Conservation (phyloP, 139 green algal species). For the Tetraselmis striata region DNA sequence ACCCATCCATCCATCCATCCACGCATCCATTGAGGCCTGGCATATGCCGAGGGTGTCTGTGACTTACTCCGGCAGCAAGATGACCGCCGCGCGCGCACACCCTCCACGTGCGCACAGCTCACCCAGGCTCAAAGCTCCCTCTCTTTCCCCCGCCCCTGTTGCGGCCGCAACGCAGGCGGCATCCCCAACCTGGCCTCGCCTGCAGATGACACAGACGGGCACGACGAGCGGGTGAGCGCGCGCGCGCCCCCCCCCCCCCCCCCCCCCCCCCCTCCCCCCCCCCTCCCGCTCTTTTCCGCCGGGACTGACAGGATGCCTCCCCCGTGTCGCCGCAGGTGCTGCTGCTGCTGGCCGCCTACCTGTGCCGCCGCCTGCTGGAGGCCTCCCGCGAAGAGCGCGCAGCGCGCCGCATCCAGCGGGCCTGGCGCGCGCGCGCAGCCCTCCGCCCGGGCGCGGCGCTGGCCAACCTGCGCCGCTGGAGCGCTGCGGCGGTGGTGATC, state of each 20-base stretch:
- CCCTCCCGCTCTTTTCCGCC: not conserved
- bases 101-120: too few species aligned
- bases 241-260: too few species aligned
- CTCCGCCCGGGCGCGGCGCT: conserved; percentile 24
- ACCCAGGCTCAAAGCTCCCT: too few species aligned
- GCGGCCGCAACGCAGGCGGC: not conserved
- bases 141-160: too few species aligned
- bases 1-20: too few species aligned
- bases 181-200: not conserved
- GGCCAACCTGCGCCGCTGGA: conserved; percentile 37
- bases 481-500: conserved; percentile 38
- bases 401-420: conserved; percentile 53
- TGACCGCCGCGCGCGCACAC: too few species aligned
- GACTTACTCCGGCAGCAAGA: too few species aligned
- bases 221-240: not conserved
- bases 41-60: too few species aligned
- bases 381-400: conserved; percentile 63
- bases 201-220: not conserved
- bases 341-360: conserved; percentile 60
- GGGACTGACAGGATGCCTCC: not conserved
- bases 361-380: conserved; percentile 67
- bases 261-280: too few species aligned
- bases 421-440: conserved; percentile 30
- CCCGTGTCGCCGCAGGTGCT: conserved; percentile 20
- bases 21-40: too few species aligned